Evolutionary conservation across 2,329 filamentous ascomycete species (phyloP).

Genomic region (Ophiostoma australiae): DNA sequence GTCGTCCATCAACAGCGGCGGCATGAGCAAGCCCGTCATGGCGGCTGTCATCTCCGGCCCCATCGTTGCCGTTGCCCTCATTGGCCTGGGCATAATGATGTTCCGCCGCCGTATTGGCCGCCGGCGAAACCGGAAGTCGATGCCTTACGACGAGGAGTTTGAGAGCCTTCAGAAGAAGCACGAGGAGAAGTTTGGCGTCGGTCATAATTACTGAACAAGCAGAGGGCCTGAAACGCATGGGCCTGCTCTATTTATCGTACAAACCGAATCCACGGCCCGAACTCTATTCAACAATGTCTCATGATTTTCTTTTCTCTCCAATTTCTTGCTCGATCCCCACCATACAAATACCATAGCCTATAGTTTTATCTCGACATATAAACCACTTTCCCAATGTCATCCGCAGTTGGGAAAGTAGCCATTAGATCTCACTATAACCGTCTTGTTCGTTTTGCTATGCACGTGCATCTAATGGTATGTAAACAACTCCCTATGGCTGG

Average conservation of each 20-base stretch:
- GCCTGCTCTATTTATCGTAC: neutral
- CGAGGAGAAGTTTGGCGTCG: slow-evolving; percentile 28
- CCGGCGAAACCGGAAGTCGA: slow-evolving; percentile 18
- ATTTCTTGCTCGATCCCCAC: neutral
- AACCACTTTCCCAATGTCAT: neutral
- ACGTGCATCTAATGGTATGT: neutral
- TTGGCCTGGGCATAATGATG: slow-evolving; percentile 26
- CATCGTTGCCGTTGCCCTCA: slow-evolving; percentile 25
- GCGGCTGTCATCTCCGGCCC: slow-evolving; percentile 26
- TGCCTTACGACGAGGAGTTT: slow-evolving; percentile 29
- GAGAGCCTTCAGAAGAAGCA: slow-evolving; percentile 30
- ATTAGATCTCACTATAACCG: neutral
- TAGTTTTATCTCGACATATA: slow-evolving; percentile 1
- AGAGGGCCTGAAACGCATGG: neutral
- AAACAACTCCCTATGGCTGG: neutral
- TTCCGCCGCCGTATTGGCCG: slow-evolving; percentile 21
- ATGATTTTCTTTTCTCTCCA: neutral
- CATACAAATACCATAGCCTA: slow-evolving; percentile 2
- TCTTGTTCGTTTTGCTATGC: neutral
- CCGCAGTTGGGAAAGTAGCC: neutral
- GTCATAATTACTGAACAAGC: slow-evolving; percentile 26
- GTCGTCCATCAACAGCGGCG: neutral
- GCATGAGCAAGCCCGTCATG: slow-evolving; percentile 25
- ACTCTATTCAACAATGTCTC: slow-evolving; percentile 2
- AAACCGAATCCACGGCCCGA: neutral